These are phyloP conservation scores for Basipetospora chlamydospora DNA, from an alignment of 2,329 filamentous ascomycete genomes.

Conservation along the genomic window DNA sequence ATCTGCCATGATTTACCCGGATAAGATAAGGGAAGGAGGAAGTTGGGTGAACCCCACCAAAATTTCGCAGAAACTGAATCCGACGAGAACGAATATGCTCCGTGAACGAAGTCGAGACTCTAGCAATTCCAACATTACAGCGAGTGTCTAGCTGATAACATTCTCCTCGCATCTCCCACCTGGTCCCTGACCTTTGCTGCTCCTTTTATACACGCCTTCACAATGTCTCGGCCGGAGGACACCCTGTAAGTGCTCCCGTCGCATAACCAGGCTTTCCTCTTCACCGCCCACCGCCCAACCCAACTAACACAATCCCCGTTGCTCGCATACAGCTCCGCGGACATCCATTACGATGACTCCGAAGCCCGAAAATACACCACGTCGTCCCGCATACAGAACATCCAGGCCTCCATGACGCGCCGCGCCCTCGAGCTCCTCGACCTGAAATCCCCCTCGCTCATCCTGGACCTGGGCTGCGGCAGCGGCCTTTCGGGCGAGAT, in stretches of 20 bases:
- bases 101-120: too few species aligned
- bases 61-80: constrained; percentile 1
- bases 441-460: constrained; percentile 63
- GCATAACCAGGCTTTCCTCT: neutral
- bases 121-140: too few species aligned
- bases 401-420: constrained; percentile 88
- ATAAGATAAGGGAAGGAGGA: constrained; percentile 3
- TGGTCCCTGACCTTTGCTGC: too few species aligned
- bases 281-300: constrained; percentile 8
- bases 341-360: constrained; percentile 92
- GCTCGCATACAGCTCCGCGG: constrained; percentile 53
- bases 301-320: constrained; percentile 8
- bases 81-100: too few species aligned
- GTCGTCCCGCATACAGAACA: constrained; percentile 84
- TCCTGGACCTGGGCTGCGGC: constrained; percentile 94
- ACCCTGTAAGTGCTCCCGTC: constrained; percentile 50
- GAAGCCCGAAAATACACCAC: constrained; percentile 98
- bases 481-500: constrained; percentile 92
- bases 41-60: constrained; percentile 5
- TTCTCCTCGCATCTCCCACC: too few species aligned
- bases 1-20: neutral
- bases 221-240: constrained; percentile 95
- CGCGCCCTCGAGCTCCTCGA: constrained; percentile 85
- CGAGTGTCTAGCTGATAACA: too few species aligned
- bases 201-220: too few species aligned